Conservation (phyloP, 2,329 filamentous ascomycete genomes). For the Cladophialophora exuberans region DNA sequence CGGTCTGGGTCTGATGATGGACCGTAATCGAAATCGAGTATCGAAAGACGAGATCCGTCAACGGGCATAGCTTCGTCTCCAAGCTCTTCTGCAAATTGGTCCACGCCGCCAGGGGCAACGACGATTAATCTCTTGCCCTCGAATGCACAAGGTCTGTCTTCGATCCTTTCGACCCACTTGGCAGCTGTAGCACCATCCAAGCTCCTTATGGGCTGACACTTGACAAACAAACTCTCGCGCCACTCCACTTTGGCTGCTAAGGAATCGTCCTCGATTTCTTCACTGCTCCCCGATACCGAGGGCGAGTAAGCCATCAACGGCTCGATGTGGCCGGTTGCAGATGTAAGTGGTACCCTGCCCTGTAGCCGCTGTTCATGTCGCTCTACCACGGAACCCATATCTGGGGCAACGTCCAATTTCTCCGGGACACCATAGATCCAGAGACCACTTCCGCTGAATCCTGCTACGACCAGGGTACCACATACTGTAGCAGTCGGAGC, state of each 20-base stretch:
- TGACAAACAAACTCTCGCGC: slow-evolving; percentile 69
- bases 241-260: slow-evolving; percentile 57
- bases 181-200: slow-evolving; percentile 69
- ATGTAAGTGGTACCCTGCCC: slow-evolving; percentile 25
- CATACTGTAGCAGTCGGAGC: slow-evolving; percentile 69
- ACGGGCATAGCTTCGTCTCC: slow-evolving; percentile 76
- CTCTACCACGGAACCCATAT: slow-evolving; percentile 35
- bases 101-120: slow-evolving; percentile 70
- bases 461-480: slow-evolving; percentile 73
- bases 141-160: slow-evolving; percentile 48
- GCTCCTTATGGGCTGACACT: slow-evolving; percentile 67
- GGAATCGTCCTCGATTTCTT: slow-evolving; percentile 37
- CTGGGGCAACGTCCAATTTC: slow-evolving; percentile 62
- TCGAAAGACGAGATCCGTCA: slow-evolving; percentile 73
- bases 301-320: slow-evolving; percentile 36
- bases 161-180: slow-evolving; percentile 68
- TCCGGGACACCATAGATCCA: slow-evolving; percentile 81
- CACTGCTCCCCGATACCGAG: slow-evolving; percentile 32
- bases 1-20: slow-evolving; percentile 57
- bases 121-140: slow-evolving; percentile 61
- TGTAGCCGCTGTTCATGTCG: slow-evolving; percentile 30
- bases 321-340: slow-evolving; percentile 32
- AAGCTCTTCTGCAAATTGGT: slow-evolving; percentile 56
- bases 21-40: slow-evolving; percentile 74
- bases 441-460: slow-evolving; percentile 71